Evolutionary conservation across 176 grass and related monocot species (phyloP).

Genomic region (Phyllostachys edulis): DNA sequence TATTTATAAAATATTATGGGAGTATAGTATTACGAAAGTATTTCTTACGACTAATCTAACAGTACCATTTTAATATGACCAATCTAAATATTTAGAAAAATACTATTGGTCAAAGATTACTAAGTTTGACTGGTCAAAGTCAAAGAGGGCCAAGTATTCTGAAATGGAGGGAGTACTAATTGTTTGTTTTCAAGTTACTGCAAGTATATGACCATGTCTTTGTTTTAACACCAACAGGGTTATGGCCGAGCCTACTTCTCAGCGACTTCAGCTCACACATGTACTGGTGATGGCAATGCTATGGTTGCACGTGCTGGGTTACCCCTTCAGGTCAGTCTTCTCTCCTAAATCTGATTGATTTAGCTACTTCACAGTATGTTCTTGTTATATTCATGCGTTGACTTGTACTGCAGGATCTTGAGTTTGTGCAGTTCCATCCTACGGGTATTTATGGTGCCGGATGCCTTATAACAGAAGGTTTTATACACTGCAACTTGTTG

Average conservation of each 20-base stretch:
- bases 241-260: slow-evolving; percentile 96
- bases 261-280: slow-evolving; percentile 98
- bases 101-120: too few relatives aligned
- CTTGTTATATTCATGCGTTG: slow-evolving; percentile 26
- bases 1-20: too few relatives aligned
- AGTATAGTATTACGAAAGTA: too few relatives aligned
- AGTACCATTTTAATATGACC: too few relatives aligned
- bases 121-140: too few relatives aligned
- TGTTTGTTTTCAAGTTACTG: slow-evolving; percentile 1
- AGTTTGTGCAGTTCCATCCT: slow-evolving; percentile 94
- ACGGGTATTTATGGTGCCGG: slow-evolving; percentile 88
- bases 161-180: neutral
- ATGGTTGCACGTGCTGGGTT: slow-evolving; percentile 98
- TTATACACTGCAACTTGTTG: neutral
- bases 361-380: slow-evolving; percentile 12
- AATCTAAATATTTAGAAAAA: too few relatives aligned
- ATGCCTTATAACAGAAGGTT: slow-evolving; percentile 92
- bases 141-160: too few relatives aligned
- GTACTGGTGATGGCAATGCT: slow-evolving; percentile 98
- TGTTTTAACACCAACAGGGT: slow-evolving; percentile 46
- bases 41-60: too few relatives aligned
- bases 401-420: slow-evolving; percentile 73
- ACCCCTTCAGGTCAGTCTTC: slow-evolving; percentile 67
- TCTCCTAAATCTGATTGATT: slow-evolving; percentile 8
- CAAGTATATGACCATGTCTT: slow-evolving; percentile 5